These are phyloP conservation scores for Ustilago curta DNA, from an alignment of 1,284 basidiomycete species.

Conservation along the genomic window DNA sequence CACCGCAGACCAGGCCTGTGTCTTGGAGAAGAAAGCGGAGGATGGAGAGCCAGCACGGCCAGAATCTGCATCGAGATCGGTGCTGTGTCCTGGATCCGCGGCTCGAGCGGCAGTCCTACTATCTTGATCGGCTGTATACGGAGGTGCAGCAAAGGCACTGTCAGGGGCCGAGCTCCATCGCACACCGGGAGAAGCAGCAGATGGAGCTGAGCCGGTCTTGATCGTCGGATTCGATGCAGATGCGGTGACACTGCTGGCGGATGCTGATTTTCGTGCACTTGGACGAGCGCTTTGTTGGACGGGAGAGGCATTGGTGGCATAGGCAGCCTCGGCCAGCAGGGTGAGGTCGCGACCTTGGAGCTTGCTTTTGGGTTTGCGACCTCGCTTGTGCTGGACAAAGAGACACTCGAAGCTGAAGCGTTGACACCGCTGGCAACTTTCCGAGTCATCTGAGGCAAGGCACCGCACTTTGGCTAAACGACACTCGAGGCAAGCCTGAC, in stretches of 20 bases:
- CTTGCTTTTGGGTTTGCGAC: slow-evolving; percentile 52
- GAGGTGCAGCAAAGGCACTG: slow-evolving; percentile 24
- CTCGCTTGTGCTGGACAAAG: slow-evolving; percentile 51
- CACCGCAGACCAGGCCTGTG: slow-evolving; percentile 19
- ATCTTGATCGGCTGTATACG: slow-evolving; percentile 7
- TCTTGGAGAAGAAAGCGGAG: slow-evolving; percentile 24
- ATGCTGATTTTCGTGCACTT: slow-evolving; percentile 25
- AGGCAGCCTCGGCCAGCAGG: slow-evolving; percentile 47
- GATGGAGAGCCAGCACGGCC: slow-evolving; percentile 15
- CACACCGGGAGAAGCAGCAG: slow-evolving; percentile 38
- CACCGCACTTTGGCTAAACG: slow-evolving; percentile 50
- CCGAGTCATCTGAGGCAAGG: slow-evolving; percentile 38
- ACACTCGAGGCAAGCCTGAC: slow-evolving; percentile 54
- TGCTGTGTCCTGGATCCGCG: slow-evolving; percentile 4
- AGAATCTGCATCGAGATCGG: slow-evolving; percentile 17
- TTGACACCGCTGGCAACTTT: slow-evolving; percentile 46
- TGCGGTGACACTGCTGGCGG: slow-evolving; percentile 11
- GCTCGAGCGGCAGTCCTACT: not conserved
- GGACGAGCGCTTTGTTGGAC: slow-evolving; percentile 19
- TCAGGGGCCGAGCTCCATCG: slow-evolving; percentile 47
- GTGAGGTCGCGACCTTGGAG: slow-evolving; percentile 50
- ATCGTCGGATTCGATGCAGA: slow-evolving; percentile 4
- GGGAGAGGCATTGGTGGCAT: slow-evolving; percentile 36
- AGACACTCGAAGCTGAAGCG: slow-evolving; percentile 52
- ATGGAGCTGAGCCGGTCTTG: slow-evolving; percentile 5